Percentiles rank a stretch among this genome's conserved stretches.
Conservation (phyloP, 257 asterid species). For the Pogostemon cablin region DNA sequence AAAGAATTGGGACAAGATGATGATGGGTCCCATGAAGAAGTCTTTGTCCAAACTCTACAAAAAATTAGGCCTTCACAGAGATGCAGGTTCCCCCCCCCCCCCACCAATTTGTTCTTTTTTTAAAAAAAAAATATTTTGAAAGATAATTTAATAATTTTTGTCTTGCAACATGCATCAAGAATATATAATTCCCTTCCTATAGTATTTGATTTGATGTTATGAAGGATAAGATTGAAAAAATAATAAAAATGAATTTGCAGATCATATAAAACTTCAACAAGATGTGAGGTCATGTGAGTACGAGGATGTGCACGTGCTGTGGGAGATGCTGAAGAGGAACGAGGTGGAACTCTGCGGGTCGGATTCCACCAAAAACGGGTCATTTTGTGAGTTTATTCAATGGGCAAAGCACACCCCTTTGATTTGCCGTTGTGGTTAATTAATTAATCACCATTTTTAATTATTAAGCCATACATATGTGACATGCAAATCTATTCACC, state of each 20-base stretch:
- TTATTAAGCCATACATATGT: no score
- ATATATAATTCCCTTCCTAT: no score
- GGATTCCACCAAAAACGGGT: conserved; percentile 12
- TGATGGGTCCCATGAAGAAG: conserved; percentile 47
- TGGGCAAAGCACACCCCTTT: conserved; percentile 43
- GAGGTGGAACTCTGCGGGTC: conserved; percentile 23
- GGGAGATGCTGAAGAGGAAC: conserved; percentile 57
- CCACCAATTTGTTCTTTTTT: no score
- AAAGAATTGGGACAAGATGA: conserved; percentile 53
- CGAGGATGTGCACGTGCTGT: conserved; percentile 65
- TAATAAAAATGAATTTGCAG: conserved; percentile 24
- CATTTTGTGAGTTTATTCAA: conserved; percentile 33
- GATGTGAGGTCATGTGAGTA: conserved; percentile 58
- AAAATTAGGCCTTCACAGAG: conserved; percentile 40
- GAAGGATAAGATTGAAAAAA: not conserved
- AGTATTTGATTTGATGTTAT: no score
- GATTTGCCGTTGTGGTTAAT: conserved; percentile 30
- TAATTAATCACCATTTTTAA: no score
- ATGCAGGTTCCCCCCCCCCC: conserved; percentile 44
- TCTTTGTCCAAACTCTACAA: conserved; percentile 56
- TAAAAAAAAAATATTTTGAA: no score
- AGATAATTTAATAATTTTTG: no score
- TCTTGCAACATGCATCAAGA: no score
- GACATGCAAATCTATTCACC: no score
- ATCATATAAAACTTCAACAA: conserved; percentile 42